Conservation (phyloP, 441 rosid species). For the Manihot esculenta region DNA sequence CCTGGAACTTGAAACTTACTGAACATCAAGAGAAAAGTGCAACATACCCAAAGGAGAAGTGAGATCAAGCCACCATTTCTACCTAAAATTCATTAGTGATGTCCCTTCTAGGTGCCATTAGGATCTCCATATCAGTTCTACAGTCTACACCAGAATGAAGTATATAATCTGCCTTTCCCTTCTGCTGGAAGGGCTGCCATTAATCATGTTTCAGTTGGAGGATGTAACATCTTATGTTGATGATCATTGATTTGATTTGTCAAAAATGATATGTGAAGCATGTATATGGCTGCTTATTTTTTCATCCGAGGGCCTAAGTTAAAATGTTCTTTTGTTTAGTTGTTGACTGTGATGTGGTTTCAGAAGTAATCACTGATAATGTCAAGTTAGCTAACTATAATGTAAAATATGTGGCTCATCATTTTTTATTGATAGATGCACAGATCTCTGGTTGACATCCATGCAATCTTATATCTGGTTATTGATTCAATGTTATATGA, state of each 20-base stretch:
- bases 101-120: neutral
- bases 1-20: neutral
- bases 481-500: neutral
- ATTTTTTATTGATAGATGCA: neutral
- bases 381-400: neutral
- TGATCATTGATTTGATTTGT: neutral
- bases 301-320: neutral
- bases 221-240: neutral
- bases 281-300: neutral
- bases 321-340: neutral
- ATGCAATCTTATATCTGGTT: neutral
- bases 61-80: neutral
- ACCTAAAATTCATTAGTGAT: neutral
- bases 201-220: neutral
- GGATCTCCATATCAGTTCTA: slow-evolving; percentile 1
- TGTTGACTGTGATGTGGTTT: neutral
- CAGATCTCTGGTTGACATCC: neutral
- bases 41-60: neutral
- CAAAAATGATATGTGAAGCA: neutral
- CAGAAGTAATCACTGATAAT: neutral
- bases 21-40: neutral
- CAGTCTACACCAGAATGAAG: no score
- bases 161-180: neutral
- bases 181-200: neutral
- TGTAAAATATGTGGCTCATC: neutral